phyloP scores from a whole-genome alignment of 1,139 yeast species.

The Hanseniaspora uvarum region DNA sequence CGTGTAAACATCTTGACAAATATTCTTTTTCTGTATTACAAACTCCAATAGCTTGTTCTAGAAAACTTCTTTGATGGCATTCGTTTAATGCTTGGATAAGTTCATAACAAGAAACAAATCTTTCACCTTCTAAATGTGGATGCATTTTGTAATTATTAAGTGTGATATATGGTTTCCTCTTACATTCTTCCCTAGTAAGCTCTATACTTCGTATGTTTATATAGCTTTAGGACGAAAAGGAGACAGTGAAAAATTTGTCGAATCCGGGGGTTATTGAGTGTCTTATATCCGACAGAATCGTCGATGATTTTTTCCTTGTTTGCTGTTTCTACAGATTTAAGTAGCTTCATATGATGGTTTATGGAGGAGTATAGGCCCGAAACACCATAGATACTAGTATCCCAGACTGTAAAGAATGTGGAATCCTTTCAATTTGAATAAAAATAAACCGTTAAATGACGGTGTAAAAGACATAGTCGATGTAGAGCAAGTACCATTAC shows the following conservation, averaged over 20 bases:
- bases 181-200: no score
- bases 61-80: conserved; percentile 67
- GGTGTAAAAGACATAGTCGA: neutral
- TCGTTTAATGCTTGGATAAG: conserved; percentile 81
- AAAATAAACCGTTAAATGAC: neutral
- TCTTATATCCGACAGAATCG: no score
- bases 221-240: no score
- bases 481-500: neutral
- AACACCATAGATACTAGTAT: neutral
- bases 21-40: conserved; percentile 82
- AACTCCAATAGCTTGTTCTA: conserved; percentile 67
- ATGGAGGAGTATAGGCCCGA: neutral
- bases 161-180: neutral
- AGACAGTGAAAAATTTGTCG: no score
- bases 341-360: no score
- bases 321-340: no score
- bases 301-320: no score
- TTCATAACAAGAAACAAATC: conserved; percentile 57
- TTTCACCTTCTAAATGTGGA: conserved; percentile 37
- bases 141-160: conserved; percentile 28
- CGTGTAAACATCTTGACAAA: conserved; percentile 65
- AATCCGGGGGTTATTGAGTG: no score
- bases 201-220: no score
- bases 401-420: neutral
- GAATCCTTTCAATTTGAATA: conserved; percentile 1